Conservation (phyloP, 495 filamentous ascomycete genomes). For the Tuber aestivum region DNA sequence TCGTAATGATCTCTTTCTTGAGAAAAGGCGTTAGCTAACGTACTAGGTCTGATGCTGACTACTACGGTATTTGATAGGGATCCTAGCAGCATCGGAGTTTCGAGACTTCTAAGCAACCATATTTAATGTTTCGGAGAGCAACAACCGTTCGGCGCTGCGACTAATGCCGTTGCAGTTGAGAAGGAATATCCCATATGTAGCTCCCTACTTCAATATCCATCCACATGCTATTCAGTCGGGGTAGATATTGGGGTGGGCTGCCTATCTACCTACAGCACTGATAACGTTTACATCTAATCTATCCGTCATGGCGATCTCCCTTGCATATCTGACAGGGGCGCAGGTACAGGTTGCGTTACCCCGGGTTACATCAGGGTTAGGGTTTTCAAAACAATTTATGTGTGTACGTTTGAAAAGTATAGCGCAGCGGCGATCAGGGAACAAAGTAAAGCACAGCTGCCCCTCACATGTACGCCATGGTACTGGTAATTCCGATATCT, state of each 20-base stretch:
- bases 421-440: background rate
- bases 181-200: background rate
- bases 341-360: background rate
- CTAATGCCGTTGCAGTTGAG: background rate
- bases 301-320: background rate
- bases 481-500: background rate
- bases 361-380: background rate
- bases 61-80: background rate
- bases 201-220: background rate
- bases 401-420: background rate
- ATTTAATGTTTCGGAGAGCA: background rate
- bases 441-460: background rate
- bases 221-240: background rate
- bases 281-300: background rate
- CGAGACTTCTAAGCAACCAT: background rate
- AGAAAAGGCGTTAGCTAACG: background rate
- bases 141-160: background rate
- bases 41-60: background rate
- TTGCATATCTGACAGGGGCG: background rate
- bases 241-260: background rate
- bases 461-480: background rate
- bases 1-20: background rate
- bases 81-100: background rate
- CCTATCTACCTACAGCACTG: background rate
- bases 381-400: background rate